Conservation (phyloP, 139 green algal species). For the Zygnema circumcarinatum region DNA sequence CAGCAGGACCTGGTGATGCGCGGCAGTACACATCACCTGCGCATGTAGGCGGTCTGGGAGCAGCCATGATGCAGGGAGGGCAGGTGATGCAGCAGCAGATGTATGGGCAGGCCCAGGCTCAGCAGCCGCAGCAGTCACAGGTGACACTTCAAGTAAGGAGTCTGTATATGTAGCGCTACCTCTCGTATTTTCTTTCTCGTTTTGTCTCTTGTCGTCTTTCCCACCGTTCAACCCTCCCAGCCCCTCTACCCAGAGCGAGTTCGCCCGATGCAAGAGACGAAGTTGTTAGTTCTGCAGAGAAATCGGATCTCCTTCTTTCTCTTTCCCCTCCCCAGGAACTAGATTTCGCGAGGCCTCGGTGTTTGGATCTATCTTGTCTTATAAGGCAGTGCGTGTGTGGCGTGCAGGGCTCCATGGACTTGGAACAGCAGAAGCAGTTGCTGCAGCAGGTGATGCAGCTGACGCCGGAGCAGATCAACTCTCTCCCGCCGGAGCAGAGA, state of each 20-base stretch:
- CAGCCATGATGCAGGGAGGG: neutral
- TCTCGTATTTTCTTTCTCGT: too few relatives aligned
- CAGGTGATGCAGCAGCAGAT: constrained; percentile 47
- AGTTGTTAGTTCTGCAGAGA: too few relatives aligned
- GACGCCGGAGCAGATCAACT: constrained; percentile 84
- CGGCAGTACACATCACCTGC: too few relatives aligned
- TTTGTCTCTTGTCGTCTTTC: too few relatives aligned
- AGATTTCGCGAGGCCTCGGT: too few relatives aligned
- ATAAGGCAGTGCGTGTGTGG: neutral
- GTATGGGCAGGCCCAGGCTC: constrained; percentile 39
- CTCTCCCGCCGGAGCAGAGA: constrained; percentile 82
- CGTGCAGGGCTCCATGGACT: constrained; percentile 19
- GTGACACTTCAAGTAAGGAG: neutral
- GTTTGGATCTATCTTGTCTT: too few relatives aligned
- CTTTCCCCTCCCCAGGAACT: too few relatives aligned
- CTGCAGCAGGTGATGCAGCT: constrained; percentile 86
- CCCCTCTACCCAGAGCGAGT: too few relatives aligned
- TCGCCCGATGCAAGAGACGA: too few relatives aligned
- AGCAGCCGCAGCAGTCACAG: constrained; percentile 13
- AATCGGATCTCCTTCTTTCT: too few relatives aligned
- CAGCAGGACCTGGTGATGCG: neutral
- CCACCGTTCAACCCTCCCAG: too few relatives aligned
- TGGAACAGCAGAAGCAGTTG: constrained; percentile 65
- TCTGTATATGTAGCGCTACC: too few relatives aligned
- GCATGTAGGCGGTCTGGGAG: neutral